Conservation (phyloP, 768 basidiomycete species). For the Albatrellus ellisii region DNA sequence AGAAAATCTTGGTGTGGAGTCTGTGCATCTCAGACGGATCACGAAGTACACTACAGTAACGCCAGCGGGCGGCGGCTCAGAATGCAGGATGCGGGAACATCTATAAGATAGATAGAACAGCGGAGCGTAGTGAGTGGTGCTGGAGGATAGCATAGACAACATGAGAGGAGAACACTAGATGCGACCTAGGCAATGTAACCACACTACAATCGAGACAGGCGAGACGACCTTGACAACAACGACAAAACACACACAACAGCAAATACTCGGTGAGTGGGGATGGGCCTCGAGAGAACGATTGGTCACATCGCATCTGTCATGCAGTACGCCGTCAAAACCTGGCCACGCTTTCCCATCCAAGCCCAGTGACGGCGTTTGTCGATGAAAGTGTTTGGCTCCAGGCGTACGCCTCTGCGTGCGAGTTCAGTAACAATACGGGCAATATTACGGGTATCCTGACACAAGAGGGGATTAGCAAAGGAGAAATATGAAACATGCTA, state of each 20-base stretch:
- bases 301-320: constrained; percentile 1
- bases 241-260: not conserved
- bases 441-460: constrained; percentile 92
- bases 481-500: not conserved
- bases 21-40: too few relatives aligned
- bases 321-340: constrained; percentile 39
- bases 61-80: too few relatives aligned
- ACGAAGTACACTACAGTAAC: too few relatives aligned
- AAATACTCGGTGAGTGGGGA: not conserved
- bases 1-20: too few relatives aligned
- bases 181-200: not conserved
- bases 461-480: too few relatives aligned
- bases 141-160: not conserved
- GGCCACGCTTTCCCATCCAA: constrained; percentile 77
- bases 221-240: not conserved
- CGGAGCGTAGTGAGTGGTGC: too few relatives aligned
- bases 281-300: not conserved
- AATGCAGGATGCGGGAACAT: too few relatives aligned
- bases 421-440: constrained; percentile 71
- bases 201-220: too few relatives aligned
- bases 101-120: too few relatives aligned
- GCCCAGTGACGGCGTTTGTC: constrained; percentile 55
- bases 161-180: not conserved
- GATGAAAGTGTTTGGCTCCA: constrained; percentile 66
- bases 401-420: constrained; percentile 47